phyloP scores from a whole-genome alignment of 805 yeast species.

The Candida vartiovaarae region DNA sequence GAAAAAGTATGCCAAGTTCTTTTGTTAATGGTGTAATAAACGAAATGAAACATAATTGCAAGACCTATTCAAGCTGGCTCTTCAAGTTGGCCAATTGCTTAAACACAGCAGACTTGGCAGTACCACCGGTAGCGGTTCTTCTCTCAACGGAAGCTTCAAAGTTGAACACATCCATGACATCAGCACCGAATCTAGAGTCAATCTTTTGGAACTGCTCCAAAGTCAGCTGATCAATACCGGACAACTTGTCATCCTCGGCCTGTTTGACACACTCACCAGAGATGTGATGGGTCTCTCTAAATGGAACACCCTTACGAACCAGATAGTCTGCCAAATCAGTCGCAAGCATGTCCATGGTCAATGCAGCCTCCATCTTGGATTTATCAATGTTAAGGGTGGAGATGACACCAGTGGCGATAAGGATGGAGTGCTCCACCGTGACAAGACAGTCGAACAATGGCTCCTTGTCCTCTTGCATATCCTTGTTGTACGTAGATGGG shows the following conservation, averaged over 20 bases:
- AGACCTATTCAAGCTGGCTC: constrained; percentile 18
- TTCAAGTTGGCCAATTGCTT: constrained; percentile 49
- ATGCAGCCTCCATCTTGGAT: constrained; percentile 75
- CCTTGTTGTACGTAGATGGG: constrained; percentile 97
- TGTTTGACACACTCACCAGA: constrained; percentile 94
- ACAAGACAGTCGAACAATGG: constrained; percentile 89
- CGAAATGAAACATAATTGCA: background rate
- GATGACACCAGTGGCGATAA: constrained; percentile 93
- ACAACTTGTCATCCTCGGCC: constrained; percentile 71
- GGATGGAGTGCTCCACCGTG: constrained; percentile 89
- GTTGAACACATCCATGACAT: constrained; percentile 79
- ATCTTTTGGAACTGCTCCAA: constrained; percentile 72
- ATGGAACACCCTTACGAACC: constrained; percentile 97
- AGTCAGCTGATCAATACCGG: constrained; percentile 82
- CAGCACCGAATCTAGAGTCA: constrained; percentile 73
- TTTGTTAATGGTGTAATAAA: constrained; percentile 22
- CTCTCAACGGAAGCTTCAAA: constrained; percentile 94
- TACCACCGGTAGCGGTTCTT: constrained; percentile 95
- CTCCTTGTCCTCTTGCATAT: constrained; percentile 98
- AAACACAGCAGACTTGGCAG: constrained; percentile 84
- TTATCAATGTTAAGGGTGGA: constrained; percentile 74
- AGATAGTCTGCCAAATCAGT: constrained; percentile 97
- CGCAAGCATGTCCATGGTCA: constrained; percentile 98
- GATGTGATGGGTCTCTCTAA: constrained; percentile 98
- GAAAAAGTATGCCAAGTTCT: constrained; percentile 57